These are phyloP conservation scores for Clonostachys sp. DNA, from an alignment of 2,329 filamentous ascomycete species.

Conservation along the genomic window DNA sequence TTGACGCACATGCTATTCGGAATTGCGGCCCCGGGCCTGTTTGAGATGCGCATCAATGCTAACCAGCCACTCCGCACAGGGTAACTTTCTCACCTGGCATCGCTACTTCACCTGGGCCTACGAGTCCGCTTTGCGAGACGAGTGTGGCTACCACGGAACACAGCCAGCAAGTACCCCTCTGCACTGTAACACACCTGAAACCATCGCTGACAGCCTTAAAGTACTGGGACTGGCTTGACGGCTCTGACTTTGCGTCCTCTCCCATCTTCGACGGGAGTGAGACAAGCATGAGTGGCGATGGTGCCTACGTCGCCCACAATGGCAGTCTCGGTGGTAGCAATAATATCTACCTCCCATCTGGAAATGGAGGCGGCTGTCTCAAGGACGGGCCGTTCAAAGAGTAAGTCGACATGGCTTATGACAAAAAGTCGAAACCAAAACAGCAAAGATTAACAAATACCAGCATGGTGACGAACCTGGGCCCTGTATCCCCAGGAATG, in stretches of 20 bases:
- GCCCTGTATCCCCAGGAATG: slow-evolving; percentile 18
- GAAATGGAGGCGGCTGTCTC: slow-evolving; percentile 52
- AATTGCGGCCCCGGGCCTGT: too few relatives aligned
- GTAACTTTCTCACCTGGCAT: slow-evolving; percentile 33
- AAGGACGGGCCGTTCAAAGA: slow-evolving; percentile 44
- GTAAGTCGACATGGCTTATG: slow-evolving; percentile 13
- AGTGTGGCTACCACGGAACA: slow-evolving; percentile 31
- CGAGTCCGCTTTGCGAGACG: slow-evolving; percentile 28
- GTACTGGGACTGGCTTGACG: slow-evolving; percentile 43
- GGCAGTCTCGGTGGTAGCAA: slow-evolving; percentile 11
- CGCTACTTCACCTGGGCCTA: slow-evolving; percentile 30
- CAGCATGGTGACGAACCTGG: slow-evolving; percentile 17
- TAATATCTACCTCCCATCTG: slow-evolving; percentile 29
- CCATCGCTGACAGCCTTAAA: slow-evolving; percentile 26
- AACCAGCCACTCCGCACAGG: slow-evolving; percentile 15
- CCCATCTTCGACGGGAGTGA: slow-evolving; percentile 51
- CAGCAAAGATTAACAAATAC: slow-evolving; percentile 22
- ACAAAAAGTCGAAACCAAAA: slow-evolving; percentile 6
- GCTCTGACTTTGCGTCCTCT: slow-evolving; percentile 36
- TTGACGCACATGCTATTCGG: slow-evolving; percentile 9
- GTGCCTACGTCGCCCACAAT: slow-evolving; percentile 15
- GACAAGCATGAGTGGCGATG: slow-evolving; percentile 42
- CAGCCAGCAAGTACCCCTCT: slow-evolving; percentile 17
- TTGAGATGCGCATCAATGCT: slow-evolving; percentile 12
- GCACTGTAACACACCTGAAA: slow-evolving; percentile 18